phyloP scores from a whole-genome alignment of 179 eudicot genomes.

The Amaranthus tricolor region DNA sequence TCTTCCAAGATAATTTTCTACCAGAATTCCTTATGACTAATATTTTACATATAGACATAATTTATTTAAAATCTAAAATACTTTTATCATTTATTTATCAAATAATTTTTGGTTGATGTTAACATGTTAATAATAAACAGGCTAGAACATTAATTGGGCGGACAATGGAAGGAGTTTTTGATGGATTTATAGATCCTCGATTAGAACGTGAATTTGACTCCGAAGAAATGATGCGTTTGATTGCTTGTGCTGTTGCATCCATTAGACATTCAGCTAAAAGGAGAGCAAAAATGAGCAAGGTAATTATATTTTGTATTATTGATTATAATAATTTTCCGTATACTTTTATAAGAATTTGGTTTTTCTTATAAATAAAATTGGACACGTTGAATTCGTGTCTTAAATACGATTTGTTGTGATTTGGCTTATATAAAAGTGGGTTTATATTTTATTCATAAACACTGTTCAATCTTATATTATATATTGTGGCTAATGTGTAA shows the following conservation, averaged over 20 bases:
- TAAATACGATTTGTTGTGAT: no score
- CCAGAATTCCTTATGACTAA: no score
- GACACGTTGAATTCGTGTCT: no score
- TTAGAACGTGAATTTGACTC: slow-evolving; percentile 49
- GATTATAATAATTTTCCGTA: not conserved
- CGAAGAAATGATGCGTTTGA: slow-evolving; percentile 64
- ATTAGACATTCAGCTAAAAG: slow-evolving; percentile 66
- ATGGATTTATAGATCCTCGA: slow-evolving; percentile 57
- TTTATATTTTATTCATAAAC: no score
- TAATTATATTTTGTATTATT: slow-evolving; percentile 17
- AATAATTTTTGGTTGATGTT: no score
- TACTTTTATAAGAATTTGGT: not conserved
- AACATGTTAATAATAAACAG: no score
- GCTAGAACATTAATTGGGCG: slow-evolving; percentile 52
- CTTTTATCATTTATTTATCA: not conserved
- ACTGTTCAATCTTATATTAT: no score
- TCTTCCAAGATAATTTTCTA: no score
- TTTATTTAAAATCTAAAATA: not conserved
- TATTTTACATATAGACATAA: no score
- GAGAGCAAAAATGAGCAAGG: slow-evolving; percentile 85
- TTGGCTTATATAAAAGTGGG: no score
- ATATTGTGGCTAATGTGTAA: no score
- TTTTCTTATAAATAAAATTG: no score
- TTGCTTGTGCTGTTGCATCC: slow-evolving; percentile 60
- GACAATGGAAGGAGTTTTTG: slow-evolving; percentile 38